Conservation (phyloP, 2,329 filamentous ascomycete genomes). For the Diplodia seriata region DNA sequence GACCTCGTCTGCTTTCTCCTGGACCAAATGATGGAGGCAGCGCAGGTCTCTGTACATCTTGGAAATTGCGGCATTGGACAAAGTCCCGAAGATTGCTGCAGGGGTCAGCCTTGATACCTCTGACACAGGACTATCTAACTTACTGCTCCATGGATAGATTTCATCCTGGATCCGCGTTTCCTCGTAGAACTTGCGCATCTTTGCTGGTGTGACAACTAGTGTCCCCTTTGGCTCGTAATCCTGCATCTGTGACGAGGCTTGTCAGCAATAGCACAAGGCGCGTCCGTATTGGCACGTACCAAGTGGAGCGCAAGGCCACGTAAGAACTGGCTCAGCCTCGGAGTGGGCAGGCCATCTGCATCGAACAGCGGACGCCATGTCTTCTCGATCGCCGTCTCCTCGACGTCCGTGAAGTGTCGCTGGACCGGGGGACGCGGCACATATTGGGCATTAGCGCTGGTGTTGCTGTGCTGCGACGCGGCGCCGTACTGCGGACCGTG, state of each 20-base stretch:
- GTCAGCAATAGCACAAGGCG: slow-evolving; percentile 10
- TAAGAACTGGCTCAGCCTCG: slow-evolving; percentile 72
- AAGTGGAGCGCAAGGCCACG: slow-evolving; percentile 76
- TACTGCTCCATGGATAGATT: slow-evolving; percentile 71
- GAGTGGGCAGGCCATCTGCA: slow-evolving; percentile 69
- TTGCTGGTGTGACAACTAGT: slow-evolving; percentile 76
- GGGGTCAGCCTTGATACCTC: neutral
- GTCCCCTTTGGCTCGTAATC: slow-evolving; percentile 71
- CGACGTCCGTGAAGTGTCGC: slow-evolving; percentile 44
- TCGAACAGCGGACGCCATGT: slow-evolving; percentile 82
- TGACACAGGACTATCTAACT: slow-evolving; percentile 39
- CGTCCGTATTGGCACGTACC: slow-evolving; percentile 55
- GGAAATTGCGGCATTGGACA: slow-evolving; percentile 51
- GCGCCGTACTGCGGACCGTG: slow-evolving; percentile 27
- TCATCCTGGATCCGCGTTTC: slow-evolving; percentile 70
- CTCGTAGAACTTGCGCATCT: slow-evolving; percentile 76
- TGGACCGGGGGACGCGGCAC: slow-evolving; percentile 7
- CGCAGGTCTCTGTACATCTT: slow-evolving; percentile 56
- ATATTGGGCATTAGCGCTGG: slow-evolving; percentile 8
- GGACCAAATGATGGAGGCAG: slow-evolving; percentile 58
- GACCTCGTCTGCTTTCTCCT: slow-evolving; percentile 38
- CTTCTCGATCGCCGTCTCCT: slow-evolving; percentile 61
- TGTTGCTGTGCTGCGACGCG: slow-evolving; percentile 23
- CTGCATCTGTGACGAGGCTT: slow-evolving; percentile 61
- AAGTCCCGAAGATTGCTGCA: slow-evolving; percentile 52